Base-by-base conservation (phyloP, 2,329 filamentous ascomycete species). In the Talaromyces sp. region DNA sequence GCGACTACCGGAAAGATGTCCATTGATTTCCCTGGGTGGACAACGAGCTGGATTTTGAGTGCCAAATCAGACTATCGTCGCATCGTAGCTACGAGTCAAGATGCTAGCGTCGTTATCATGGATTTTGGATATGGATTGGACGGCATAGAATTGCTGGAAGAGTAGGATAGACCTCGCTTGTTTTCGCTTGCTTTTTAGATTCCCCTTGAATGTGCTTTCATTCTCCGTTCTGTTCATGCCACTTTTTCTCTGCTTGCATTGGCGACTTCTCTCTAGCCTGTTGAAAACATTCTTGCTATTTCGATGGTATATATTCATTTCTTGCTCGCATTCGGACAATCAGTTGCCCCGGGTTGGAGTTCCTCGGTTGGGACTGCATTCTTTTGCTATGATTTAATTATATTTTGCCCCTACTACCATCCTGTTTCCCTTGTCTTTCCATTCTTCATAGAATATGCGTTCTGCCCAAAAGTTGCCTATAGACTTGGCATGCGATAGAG, bases 41-140 rank as follows among this genome's bases (percentile, higher is more conserved):
- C 97, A 66, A 90, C 90, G 11, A 96, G 92, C 78, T 99, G 95
- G 95, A 96, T 99, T 73, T 81, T 99, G 66, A 93, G 92, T 69
- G 95, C 95, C 60, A 97, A 97, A 84, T 93, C 91, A 68, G 94
- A 99, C 75, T 98, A 98, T 78, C 86, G 94, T 66, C 88, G 95
- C 67, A 95, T 99, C 68, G 91, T 99, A 68, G 95, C 92, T 71
- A 96, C 94, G 0, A 95, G 93, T 59, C 95, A 99, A 78, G 93
- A 97, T 73, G 91, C 93, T 39, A 90, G 96, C 74, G 93, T 96
- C 60, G 81, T 98, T 66, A 90, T 99, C 66, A 89, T 98, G 84
- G 95, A 99, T 80, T 99, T 98, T 80, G 95, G 87, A 16, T 85
- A 85, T 72, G 80, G 82, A 19, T 78, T 87, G 63, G 76, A 83